phyloP scores from a whole-genome alignment of 2,329 filamentous ascomycete species.

The Cladophialophora bantiana region DNA sequence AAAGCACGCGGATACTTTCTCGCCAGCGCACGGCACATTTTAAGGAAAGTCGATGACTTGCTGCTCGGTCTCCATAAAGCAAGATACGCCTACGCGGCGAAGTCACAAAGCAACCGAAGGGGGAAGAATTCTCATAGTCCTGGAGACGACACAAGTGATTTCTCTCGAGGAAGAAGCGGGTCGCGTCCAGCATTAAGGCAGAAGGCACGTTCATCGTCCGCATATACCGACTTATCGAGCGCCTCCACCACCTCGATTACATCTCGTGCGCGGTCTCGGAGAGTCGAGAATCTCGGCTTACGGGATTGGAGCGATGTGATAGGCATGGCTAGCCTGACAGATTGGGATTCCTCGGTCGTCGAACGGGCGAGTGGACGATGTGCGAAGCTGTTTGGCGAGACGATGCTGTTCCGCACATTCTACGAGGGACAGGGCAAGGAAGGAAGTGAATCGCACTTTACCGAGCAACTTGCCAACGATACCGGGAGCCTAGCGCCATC shows the following conservation, averaged over 20 bases:
- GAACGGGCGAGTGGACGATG: conserved; percentile 76
- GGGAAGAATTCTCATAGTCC: conserved; percentile 13
- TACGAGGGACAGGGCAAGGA: conserved; percentile 47
- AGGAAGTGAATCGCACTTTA: conserved; percentile 27
- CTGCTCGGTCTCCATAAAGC: conserved; percentile 74
- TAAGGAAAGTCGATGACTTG: conserved; percentile 72
- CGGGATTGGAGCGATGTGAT: conserved; percentile 88
- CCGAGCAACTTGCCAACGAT: conserved; percentile 32
- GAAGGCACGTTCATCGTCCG: conserved; percentile 20
- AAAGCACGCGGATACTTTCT: conserved; percentile 68
- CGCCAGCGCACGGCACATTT: conserved; percentile 73
- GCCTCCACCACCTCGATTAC: conserved; percentile 2
- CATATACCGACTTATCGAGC: conserved; percentile 17
- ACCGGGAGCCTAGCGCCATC: conserved; percentile 7
- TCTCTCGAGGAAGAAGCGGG: conserved; percentile 11
- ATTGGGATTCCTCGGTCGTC: conserved; percentile 70
- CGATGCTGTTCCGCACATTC: conserved; percentile 70
- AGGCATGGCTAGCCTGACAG: conserved; percentile 76
- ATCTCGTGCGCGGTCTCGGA: conserved; percentile 5
- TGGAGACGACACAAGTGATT: conserved; percentile 4
- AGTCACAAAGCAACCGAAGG: conserved; percentile 26
- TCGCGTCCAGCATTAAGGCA: conserved; percentile 11
- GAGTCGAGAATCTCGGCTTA: conserved; percentile 46
- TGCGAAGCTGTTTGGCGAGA: conserved; percentile 74
- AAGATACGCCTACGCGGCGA: conserved; percentile 59